Conservation (phyloP, 441 rosid genomes). For the Brassica balearica region DNA sequence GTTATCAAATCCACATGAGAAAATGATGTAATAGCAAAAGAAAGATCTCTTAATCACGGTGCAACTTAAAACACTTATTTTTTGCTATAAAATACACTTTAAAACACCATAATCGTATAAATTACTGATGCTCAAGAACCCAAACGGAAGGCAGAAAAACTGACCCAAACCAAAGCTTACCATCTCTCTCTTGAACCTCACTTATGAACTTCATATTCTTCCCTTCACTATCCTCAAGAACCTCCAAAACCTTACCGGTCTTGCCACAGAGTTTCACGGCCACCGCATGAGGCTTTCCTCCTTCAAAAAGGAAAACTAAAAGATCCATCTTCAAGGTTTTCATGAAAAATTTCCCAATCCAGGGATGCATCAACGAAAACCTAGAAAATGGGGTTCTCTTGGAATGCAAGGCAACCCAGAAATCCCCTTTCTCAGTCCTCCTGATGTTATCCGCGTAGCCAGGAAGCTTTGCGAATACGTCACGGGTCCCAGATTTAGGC, state of each 20-base stretch:
- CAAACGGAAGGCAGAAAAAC: slow-evolving; percentile 64
- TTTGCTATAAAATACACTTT: background rate
- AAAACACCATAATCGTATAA: background rate
- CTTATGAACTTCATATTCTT: slow-evolving; percentile 63
- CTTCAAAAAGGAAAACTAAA: slow-evolving; percentile 34
- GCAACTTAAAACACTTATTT: background rate
- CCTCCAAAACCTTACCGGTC: slow-evolving; percentile 45
- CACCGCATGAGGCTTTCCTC: slow-evolving; percentile 44
- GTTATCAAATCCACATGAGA: slow-evolving; percentile 17
- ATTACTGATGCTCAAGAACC: slow-evolving; percentile 39
- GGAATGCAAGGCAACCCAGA: slow-evolving; percentile 75
- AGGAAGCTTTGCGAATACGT: slow-evolving; percentile 43
- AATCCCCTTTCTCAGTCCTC: slow-evolving; percentile 44
- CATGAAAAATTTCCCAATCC: slow-evolving; percentile 55
- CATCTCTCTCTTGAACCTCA: slow-evolving; percentile 74
- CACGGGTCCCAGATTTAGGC: slow-evolving; percentile 38
- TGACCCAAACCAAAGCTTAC: slow-evolving; percentile 72
- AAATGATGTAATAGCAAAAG: slow-evolving; percentile 6
- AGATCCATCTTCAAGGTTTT: slow-evolving; percentile 46
- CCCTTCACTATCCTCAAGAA: slow-evolving; percentile 67
- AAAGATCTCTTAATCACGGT: background rate
- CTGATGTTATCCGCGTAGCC: slow-evolving; percentile 44
- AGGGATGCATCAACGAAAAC: slow-evolving; percentile 40
- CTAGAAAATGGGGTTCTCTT: slow-evolving; percentile 52
- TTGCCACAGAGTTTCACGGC: slow-evolving; percentile 40